A percentile compares a stretch with the other conserved stretches of the same genome.
phyloP scores from a whole-genome alignment of 768 basidiomycete genomes.

The Boletus rubropictus region DNA sequence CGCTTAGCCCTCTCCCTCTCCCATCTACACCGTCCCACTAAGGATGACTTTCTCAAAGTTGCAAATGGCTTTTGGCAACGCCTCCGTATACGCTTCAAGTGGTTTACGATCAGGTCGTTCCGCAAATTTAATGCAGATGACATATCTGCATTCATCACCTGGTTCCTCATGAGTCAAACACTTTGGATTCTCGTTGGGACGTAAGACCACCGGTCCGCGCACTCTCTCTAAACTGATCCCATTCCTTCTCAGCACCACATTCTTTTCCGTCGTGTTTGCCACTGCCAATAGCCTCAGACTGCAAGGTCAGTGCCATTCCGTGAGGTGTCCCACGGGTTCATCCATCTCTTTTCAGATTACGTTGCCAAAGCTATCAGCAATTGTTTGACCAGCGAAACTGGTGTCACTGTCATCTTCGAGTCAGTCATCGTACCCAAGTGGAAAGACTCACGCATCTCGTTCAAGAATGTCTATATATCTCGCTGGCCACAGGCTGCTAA shows the following conservation, averaged over 20 bases:
- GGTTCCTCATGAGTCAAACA: conserved; percentile 94
- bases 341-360: conserved; percentile 46
- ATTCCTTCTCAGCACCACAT: conserved; percentile 63
- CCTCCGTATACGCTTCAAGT: conserved; percentile 86
- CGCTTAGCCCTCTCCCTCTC: conserved; percentile 75
- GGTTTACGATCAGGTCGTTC: conserved; percentile 94
- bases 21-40: conserved; percentile 71
- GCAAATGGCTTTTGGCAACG: conserved; percentile 91
- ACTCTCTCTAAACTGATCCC: conserved; percentile 1
- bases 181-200: conserved; percentile 92
- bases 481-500: conserved; percentile 50
- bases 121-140: conserved; percentile 95
- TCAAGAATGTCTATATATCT: conserved; percentile 94
- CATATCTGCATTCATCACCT: conserved; percentile 91
- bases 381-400: conserved; percentile 90
- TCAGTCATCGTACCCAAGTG: conserved; percentile 97
- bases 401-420: conserved; percentile 92
- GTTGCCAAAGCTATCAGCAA: conserved; percentile 86
- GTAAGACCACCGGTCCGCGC: conserved; percentile 8
- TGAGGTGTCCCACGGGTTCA: background rate
- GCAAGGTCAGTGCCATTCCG: conserved; percentile 50
- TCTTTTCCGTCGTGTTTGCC: conserved; percentile 89
- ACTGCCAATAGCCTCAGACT: conserved; percentile 81
- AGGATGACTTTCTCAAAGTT: conserved; percentile 83
- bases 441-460: conserved; percentile 92